phyloP scores from a whole-genome alignment of 2,329 filamentous ascomycete species.

The Zalaria sp. region DNA sequence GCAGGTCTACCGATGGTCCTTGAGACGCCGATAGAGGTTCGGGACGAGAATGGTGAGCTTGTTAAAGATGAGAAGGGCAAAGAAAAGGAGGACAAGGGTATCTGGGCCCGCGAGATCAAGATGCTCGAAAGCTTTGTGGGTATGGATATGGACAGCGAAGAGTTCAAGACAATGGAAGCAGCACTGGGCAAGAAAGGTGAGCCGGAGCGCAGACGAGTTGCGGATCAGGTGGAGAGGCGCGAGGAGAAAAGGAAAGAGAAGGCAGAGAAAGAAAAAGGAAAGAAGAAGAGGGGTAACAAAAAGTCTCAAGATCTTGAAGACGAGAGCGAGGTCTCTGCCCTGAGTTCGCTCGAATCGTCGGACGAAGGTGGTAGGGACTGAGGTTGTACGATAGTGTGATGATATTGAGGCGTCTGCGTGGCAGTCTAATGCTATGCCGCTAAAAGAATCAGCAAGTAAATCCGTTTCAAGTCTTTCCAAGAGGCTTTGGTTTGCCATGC shows the following conservation, averaged over 20 bases:
- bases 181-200: slow-evolving; percentile 54
- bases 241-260: slow-evolving; percentile 40
- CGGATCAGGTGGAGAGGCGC: slow-evolving; percentile 69
- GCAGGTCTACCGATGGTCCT: slow-evolving; percentile 77
- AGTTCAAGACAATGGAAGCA: slow-evolving; percentile 53
- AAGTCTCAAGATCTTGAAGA: slow-evolving; percentile 15
- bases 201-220: slow-evolving; percentile 58
- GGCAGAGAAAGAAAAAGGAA: slow-evolving; percentile 26
- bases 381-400: too few species aligned
- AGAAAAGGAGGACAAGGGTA: slow-evolving; percentile 58
- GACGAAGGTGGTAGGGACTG: too few species aligned
- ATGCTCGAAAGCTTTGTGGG: slow-evolving; percentile 77
- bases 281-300: slow-evolving; percentile 21
- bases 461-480: too few species aligned
- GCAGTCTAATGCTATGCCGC: too few species aligned
- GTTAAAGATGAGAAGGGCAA: slow-evolving; percentile 26
- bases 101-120: slow-evolving; percentile 94
- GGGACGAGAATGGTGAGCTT: slow-evolving; percentile 47
- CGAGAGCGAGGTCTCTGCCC: neutral
- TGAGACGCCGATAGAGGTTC: slow-evolving; percentile 82
- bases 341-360: too few species aligned
- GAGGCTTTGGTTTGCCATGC: too few species aligned
- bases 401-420: too few species aligned
- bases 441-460: too few species aligned
- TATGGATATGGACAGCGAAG: slow-evolving; percentile 61